Evolutionary conservation across 139 green algal genomes (phyloP), one percentile per base, ranked within the genome.

Genomic region (Coccomyxa sp.): DNA sequence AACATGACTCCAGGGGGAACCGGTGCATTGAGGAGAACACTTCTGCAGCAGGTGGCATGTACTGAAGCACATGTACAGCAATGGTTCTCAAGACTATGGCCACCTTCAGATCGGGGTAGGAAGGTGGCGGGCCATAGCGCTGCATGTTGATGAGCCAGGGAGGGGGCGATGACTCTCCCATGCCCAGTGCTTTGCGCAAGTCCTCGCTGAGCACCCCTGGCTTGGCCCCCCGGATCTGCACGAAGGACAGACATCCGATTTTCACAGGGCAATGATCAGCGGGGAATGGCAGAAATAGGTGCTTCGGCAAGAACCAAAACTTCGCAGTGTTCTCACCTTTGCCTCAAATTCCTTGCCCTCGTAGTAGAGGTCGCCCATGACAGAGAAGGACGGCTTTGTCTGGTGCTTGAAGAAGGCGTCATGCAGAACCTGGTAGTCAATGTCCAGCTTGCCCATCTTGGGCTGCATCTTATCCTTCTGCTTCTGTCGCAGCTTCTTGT

Each of bases 351-450:
- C 93, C 85, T 96, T 96, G 87, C 97, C 97, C 90, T 99, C 96
- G 84, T 98, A 98, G 91, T 99, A 99, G 77, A 99, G 83, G 63
- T 99, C 96, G 16, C 97, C 97, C 58, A 96, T 82, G 21, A 74
- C 74, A 0, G 87, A 93, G 79, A 99, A 89, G 83, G 91, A 91
- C n/a, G 97, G 97, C 84, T 96, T 96, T 51, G 91, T 97, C 90
- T 98, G 95, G 89, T 98, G 92, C 91, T 97, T 98, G 92, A 99
- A 99, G 87, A 99, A 99, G 0, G 97, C 97, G 86, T 99, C 97
- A 87, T 99, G 94, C 76, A 99, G 89, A 77, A 90, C 91, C 89
- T 96, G 93, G 87, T 99, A 99, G 87, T 98, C 96, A 31, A 99
- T 98, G 92, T 98, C 95, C 89, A 99, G 94, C 90, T 97, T 97